Percentiles rank a stretch among this genome's conserved stretches.
Conservation (phyloP, 768 basidiomycete genomes). For the Podaxis sp. region DNA sequence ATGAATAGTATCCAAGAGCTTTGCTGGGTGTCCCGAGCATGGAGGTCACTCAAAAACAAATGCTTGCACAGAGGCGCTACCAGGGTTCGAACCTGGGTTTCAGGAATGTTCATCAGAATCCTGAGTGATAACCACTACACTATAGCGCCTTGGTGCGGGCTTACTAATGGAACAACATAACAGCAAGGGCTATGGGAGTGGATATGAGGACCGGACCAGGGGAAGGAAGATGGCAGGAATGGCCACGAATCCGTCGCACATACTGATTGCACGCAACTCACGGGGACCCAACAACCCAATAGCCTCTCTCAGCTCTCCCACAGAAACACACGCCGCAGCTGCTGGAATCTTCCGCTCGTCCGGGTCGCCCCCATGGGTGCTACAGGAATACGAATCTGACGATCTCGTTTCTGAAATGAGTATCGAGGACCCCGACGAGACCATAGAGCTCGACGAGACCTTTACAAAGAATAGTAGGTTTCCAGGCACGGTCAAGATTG, state of each 20-base stretch:
- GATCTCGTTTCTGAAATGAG: constrained; percentile 69
- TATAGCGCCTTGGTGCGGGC: constrained; percentile 24
- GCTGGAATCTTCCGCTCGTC: constrained; percentile 82
- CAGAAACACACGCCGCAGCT: constrained; percentile 86
- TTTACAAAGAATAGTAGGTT: constrained; percentile 67
- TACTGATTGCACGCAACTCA: constrained; percentile 85
- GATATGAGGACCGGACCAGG: not conserved
- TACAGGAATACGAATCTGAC: constrained; percentile 72
- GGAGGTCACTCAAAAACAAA: not conserved
- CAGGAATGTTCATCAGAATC: constrained; percentile 37
- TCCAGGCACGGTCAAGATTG: constrained; percentile 88
- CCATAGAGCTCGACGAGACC: constrained; percentile 79
- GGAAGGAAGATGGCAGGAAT: constrained; percentile 27
- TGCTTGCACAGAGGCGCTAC: constrained; percentile 30
- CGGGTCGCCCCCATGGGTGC: constrained; percentile 75
- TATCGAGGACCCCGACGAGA: constrained; percentile 62
- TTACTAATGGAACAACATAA: not conserved
- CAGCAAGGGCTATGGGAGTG: not conserved
- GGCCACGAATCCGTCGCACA: constrained; percentile 80
- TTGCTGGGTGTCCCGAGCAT: not conserved
- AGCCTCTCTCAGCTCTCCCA: constrained; percentile 79
- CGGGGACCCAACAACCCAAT: constrained; percentile 73
- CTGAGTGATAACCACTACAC: constrained; percentile 41
- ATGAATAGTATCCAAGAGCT: too few relatives aligned
- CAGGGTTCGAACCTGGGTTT: constrained; percentile 49